phyloP scores from a whole-genome alignment of 768 basidiomycete species.

The Kwoniella dejecticola region DNA sequence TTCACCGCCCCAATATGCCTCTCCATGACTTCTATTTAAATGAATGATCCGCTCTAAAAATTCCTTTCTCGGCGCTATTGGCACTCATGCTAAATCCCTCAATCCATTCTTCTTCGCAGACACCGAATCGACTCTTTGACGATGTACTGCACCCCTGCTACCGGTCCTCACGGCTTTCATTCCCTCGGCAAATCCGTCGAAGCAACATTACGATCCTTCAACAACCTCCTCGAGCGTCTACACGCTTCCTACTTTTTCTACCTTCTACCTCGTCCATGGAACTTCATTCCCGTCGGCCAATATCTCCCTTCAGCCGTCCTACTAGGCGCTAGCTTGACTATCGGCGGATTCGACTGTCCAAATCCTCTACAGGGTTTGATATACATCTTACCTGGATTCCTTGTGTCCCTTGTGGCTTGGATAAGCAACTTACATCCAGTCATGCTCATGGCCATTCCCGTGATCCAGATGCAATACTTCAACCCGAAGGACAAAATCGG shows the following conservation, averaged over 20 bases:
- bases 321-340: conserved; percentile 80
- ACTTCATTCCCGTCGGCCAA: conserved; percentile 84
- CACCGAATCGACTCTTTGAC: conserved; percentile 95
- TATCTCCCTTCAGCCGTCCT: conserved; percentile 87
- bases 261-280: conserved; percentile 66
- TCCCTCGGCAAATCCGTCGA: conserved; percentile 86
- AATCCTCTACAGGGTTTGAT: conserved; percentile 65
- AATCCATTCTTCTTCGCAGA: too few species aligned
- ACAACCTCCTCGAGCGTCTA: conserved; percentile 91
- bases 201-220: conserved; percentile 82
- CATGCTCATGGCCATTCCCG: conserved; percentile 56
- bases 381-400: conserved; percentile 55
- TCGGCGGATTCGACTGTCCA: conserved; percentile 66
- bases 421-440: conserved; percentile 15
- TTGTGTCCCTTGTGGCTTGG: conserved; percentile 17
- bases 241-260: conserved; percentile 99
- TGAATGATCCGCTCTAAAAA: too few species aligned
- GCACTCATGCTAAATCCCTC: too few species aligned
- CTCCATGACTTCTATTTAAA: too few species aligned
- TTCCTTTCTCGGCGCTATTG: too few species aligned
- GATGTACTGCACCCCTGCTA: conserved; percentile 79
- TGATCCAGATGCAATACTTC: background rate
- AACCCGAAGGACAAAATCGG: background rate
- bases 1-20: too few species aligned
- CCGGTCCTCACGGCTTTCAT: conserved; percentile 93